Conservation (phyloP, 2,329 filamentous ascomycete genomes). For the Xylogone sp. region DNA sequence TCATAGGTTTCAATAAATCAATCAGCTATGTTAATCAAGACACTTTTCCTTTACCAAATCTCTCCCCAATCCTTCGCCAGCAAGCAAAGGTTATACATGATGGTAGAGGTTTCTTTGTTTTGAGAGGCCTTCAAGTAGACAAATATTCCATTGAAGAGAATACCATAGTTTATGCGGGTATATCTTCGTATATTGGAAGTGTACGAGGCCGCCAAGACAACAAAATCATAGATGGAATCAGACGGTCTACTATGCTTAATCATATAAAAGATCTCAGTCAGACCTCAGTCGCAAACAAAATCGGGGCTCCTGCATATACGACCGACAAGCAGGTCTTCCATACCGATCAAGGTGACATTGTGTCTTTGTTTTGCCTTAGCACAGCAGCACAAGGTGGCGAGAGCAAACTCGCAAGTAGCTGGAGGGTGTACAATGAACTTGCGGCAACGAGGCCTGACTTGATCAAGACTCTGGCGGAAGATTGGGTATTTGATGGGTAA, state of each 20-base stretch:
- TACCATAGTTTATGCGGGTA: constrained; percentile 36
- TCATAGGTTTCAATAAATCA: constrained; percentile 15
- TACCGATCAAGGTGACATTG: constrained; percentile 51
- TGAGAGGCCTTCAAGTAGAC: constrained; percentile 43
- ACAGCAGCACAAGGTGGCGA: constrained; percentile 45
- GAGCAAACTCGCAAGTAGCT: constrained; percentile 48
- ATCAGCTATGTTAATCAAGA: constrained; percentile 41
- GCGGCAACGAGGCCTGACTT: constrained; percentile 48
- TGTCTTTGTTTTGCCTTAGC: constrained; percentile 44
- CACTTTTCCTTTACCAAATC: constrained; percentile 36
- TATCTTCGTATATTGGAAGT: constrained; percentile 37
- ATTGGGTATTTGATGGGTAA: constrained; percentile 41
- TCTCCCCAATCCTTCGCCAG: constrained; percentile 27
- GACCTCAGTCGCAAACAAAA: constrained; percentile 33
- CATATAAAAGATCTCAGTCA: constrained; percentile 60
- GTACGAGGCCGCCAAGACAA: constrained; percentile 38
- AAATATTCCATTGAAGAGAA: constrained; percentile 33
- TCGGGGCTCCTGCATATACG: constrained; percentile 56
- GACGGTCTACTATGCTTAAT: constrained; percentile 48
- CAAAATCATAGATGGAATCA: constrained; percentile 35
- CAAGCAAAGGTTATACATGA: constrained; percentile 32
- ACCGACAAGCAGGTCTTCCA: constrained; percentile 58
- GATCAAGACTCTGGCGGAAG: constrained; percentile 43
- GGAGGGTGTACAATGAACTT: constrained; percentile 52
- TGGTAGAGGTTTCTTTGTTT: constrained; percentile 40